Evolutionary conservation across 202 grass and related monocot genomes (phyloP), one percentile per base, ranked within the genome.

Genomic region (Musa balbisiana): DNA sequence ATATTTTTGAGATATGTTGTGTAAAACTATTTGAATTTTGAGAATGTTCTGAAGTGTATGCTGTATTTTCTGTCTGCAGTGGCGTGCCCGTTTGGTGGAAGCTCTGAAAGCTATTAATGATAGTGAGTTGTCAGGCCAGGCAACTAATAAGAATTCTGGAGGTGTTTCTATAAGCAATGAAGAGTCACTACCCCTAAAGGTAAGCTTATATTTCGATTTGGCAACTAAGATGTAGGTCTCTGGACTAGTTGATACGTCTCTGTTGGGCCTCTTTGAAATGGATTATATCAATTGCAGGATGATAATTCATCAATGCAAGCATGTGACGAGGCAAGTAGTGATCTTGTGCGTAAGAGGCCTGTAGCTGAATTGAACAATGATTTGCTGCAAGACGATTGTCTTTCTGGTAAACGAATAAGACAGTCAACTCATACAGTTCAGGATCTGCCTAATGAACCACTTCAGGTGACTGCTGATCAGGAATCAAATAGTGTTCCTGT

Each of bases 61-160:
- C 73, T 72, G 49, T 75, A 63, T 79, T 52, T 76, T 73, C 62
- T 84, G 5, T 79, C 79, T 82, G 49, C 85, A 97, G 93, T 97
- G 93, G 93, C 79, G 88, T 73, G 84, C 73, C 80, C 86, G 93
- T 5, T 79, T 97, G 80, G 70, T 87, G 52, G 88, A 92, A 87
- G 90, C 93, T 84, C 81, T 91, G 79, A 89, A 91, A 81, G 85
- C 84, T 70, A 93, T 97, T 58, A 86, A 89, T 75, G 82, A 80
- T 81, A 86, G 62, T 60, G 88, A 85, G 65, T 85, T 65, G 66
- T 55, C 75, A 82, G 90, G 90, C 77, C 73, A 87, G 82, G 69
- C 69, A 73, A 59, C 75, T 76, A 70, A 62, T 52, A 83, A 71
- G 22, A 87, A 60, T 49, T 55, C 68, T 75, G 80, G 78, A 66